phyloP scores from a whole-genome alignment of 352 stramenopile species.

The Thalassiosira sp. region DNA sequence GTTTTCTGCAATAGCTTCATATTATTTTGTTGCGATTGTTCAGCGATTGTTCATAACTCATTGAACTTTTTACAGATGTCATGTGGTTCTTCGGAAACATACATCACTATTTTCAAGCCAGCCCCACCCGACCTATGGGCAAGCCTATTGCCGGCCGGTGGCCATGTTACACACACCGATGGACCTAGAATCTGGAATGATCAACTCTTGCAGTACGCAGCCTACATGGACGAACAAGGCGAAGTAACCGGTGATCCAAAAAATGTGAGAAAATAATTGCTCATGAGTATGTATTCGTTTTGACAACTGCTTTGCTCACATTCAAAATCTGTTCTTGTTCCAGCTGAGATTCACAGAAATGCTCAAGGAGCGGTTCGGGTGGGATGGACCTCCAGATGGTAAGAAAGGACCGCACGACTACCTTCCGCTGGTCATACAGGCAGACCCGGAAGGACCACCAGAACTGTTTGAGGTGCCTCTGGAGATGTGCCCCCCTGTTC shows the following conservation, averaged over 20 bases:
- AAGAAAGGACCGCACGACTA: conserved; percentile 19
- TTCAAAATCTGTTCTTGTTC: conserved; percentile 1
- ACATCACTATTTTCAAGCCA: conserved; percentile 46
- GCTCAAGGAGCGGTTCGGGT: conserved; percentile 46
- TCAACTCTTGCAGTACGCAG: conserved; percentile 45
- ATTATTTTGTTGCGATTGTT: neutral
- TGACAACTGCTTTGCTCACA: neutral
- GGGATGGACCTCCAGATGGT: conserved; percentile 39
- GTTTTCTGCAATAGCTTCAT: conserved; percentile 6
- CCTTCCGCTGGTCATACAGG: conserved; percentile 39
- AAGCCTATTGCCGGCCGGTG: too few species aligned
- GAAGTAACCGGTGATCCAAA: conserved; percentile 35
- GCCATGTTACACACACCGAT: too few species aligned
- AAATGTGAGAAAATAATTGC: conserved; percentile 26
- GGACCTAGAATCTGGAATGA: conserved; percentile 51
- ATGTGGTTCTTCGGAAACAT: conserved; percentile 39
- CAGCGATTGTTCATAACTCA: neutral
- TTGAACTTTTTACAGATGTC: conserved; percentile 18
- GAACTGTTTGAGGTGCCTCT: conserved; percentile 42
- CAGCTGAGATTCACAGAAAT: conserved; percentile 49
- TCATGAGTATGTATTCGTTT: conserved; percentile 13
- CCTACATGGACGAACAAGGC: conserved; percentile 12
- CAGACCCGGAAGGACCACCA: conserved; percentile 16
- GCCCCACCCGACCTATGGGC: conserved; percentile 2
- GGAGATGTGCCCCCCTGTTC: conserved; percentile 30